Evolutionary conservation across 441 rosid genomes (phyloP), one percentile per base, ranked within the genome.

Genomic region (California macrophylla): DNA sequence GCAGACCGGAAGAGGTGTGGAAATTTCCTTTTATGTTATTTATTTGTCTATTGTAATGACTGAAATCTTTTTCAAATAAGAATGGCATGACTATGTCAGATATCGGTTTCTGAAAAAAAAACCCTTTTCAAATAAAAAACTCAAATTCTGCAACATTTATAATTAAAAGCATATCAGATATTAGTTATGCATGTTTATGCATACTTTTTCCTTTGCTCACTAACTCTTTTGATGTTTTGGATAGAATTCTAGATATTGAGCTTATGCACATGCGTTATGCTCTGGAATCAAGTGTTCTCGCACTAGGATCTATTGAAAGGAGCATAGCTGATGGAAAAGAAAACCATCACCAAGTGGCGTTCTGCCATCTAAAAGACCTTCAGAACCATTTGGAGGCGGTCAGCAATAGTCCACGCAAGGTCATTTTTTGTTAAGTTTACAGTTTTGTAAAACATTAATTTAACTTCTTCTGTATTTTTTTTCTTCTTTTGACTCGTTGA

Each of bases 221-320:
- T 50, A 47, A 3, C 16, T 45, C 16, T 74, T 62, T 56, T 72
- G 20, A 66, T 36, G 36, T 61, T 23, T 76, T 60, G 71, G 76
- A 52, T 72, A 94, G 99, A 91, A 81, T 86, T 88, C 92, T 87
- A 82, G 99, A 94, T 80, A 83, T 90, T 80, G 99, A 94, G 83
- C 86, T 94, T 73, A 92, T 94, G 97, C 94, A 84, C 80, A 89
- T 94, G 97, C 93, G 94, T 69, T 94, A 94, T 89, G 89, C 93
- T 74, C 71, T 94, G 85, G 96, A 92, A 81, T 89, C 98, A 62
- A 77, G 80, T 66, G 91, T 90, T 68, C 87, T 94, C 74, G 93
- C 96, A 26, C 78, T 94, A 38, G 92, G 86, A 81, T 85, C 76
- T 65, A 84, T 90, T 86, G 92, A 81, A 71, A 87, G 75, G 81